These are phyloP conservation scores for Thuidium tamariscinum DNA, from an alignment of 225 moss, liverwort and hornwort species.

Conservation along the genomic window DNA sequence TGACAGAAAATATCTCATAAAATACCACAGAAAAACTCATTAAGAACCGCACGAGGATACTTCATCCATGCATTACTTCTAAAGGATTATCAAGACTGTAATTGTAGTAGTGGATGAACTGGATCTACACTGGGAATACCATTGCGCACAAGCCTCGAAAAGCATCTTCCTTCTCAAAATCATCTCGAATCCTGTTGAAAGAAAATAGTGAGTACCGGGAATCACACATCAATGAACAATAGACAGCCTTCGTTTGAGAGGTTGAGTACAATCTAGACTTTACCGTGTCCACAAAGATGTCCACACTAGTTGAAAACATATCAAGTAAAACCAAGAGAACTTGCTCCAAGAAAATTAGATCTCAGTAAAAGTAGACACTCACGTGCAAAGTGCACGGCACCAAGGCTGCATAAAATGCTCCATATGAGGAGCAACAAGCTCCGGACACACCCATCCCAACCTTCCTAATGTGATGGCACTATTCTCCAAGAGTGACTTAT, in stretches of 20 bases:
- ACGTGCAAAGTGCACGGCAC: constrained; percentile 97
- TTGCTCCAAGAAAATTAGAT: background rate
- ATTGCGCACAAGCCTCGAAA: constrained; percentile 97
- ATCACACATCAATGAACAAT: background rate
- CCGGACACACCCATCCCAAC: constrained; percentile 98
- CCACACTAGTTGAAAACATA: background rate
- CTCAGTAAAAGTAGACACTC: constrained; percentile 10
- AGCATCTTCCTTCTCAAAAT: constrained; percentile 98
- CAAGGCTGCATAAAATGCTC: constrained; percentile 99
- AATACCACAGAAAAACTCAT: background rate
- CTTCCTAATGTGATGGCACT: constrained; percentile 98
- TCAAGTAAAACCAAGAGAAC: background rate
- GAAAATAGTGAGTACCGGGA: constrained; percentile 1
- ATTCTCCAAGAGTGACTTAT: constrained; percentile 97
- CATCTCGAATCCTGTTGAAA: constrained; percentile 77
- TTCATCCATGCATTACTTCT: background rate
- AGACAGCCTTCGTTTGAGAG: background rate
- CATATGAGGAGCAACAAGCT: constrained; percentile 98
- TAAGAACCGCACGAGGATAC: background rate
- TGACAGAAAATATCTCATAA: background rate
- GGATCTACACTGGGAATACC: constrained; percentile 28
- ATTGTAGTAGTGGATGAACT: background rate
- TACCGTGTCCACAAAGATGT: background rate
- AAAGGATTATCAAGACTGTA: background rate
- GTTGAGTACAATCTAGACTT: background rate